Percentiles rank a stretch among this genome's conserved stretches.
Evolutionary conservation across 139 green algal genomes (phyloP).

Genomic region (Chlorella sp.): DNA sequence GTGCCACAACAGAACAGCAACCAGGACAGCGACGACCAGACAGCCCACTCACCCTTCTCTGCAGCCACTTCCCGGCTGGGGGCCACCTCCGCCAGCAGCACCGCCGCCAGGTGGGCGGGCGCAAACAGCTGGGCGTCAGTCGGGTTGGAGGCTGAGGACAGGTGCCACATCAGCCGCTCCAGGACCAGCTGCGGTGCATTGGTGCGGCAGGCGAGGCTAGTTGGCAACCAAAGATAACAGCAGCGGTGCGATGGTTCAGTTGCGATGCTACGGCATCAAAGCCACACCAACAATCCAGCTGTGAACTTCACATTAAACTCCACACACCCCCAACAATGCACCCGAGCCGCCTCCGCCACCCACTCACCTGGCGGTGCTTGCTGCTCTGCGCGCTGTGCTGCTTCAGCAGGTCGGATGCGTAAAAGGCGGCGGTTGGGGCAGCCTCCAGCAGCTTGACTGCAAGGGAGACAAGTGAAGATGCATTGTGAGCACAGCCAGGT

Average conservation of each 20-base stretch:
- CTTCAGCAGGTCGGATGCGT: conserved; percentile 42
- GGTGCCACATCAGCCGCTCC: conserved; percentile 56
- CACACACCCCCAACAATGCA: too few species aligned
- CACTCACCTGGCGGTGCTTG: conserved; percentile 63
- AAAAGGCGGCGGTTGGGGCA: conserved; percentile 16
- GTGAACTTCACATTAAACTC: too few species aligned
- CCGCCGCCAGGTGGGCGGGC: conserved; percentile 70
- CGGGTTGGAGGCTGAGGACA: conserved; percentile 35
- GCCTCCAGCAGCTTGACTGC: conserved; percentile 19
- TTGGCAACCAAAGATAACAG: too few species aligned
- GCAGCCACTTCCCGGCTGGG: conserved; percentile 48
- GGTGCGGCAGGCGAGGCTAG: too few species aligned
- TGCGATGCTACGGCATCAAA: too few species aligned
- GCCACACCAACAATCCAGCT: too few species aligned
- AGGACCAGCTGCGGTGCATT: conserved; percentile 46
- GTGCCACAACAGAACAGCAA: not conserved
- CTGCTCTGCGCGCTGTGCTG: conserved; percentile 47
- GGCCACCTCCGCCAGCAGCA: conserved; percentile 73
- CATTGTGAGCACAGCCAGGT: too few species aligned
- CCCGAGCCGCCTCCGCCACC: not conserved
- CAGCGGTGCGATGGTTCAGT: too few species aligned
- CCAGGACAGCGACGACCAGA: not conserved
- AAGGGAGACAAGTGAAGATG: not conserved
- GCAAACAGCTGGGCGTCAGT: conserved; percentile 29
- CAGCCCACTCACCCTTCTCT: conserved; percentile 31